Percentiles rank a stretch among this genome's conserved stretches.
Evolutionary conservation across 2,329 filamentous ascomycete genomes (phyloP).

Genomic region (Colletotrichum zoysiae): DNA sequence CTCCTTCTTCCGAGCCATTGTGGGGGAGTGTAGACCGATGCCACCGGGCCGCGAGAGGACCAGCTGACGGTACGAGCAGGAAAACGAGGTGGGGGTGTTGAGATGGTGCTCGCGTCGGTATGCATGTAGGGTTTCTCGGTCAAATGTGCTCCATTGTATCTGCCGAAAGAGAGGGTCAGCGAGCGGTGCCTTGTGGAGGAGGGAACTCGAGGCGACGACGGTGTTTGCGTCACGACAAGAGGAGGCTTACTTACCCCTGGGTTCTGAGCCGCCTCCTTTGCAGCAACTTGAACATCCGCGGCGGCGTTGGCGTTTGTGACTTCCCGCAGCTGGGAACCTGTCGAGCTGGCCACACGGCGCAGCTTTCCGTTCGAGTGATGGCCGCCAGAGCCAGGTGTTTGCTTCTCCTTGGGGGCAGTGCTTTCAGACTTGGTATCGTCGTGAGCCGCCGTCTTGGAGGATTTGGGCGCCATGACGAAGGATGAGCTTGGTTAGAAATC

Average conservation of each 20-base stretch:
- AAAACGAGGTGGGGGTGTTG: constrained; percentile 78
- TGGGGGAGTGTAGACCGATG: constrained; percentile 80
- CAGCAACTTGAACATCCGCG: constrained; percentile 43
- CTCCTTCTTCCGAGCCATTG: constrained; percentile 76
- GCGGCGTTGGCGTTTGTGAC: constrained; percentile 47
- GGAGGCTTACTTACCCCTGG: constrained; percentile 37
- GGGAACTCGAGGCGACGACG: constrained; percentile 27
- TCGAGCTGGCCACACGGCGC: constrained; percentile 66
- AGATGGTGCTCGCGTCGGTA: constrained; percentile 83
- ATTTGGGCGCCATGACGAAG: constrained; percentile 60
- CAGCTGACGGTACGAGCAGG: constrained; percentile 71
- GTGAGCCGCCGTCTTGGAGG: constrained; percentile 55
- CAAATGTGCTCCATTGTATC: constrained; percentile 77
- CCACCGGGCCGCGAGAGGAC: constrained; percentile 71
- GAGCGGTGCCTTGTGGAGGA: constrained; percentile 24
- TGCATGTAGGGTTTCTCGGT: constrained; percentile 75
- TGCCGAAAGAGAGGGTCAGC: constrained; percentile 46
- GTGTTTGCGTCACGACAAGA: constrained; percentile 17
- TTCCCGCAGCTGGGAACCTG: constrained; percentile 50
- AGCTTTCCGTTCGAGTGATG: constrained; percentile 65
- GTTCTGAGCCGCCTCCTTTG: constrained; percentile 38
- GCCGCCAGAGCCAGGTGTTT: constrained; percentile 49
- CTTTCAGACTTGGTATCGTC: constrained; percentile 61
- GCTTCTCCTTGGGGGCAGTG: constrained; percentile 59
- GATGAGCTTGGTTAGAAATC: neutral